phyloP scores from a whole-genome alignment of 371 early-diverging fungal species.

The Lichtheimia ramosa region DNA sequence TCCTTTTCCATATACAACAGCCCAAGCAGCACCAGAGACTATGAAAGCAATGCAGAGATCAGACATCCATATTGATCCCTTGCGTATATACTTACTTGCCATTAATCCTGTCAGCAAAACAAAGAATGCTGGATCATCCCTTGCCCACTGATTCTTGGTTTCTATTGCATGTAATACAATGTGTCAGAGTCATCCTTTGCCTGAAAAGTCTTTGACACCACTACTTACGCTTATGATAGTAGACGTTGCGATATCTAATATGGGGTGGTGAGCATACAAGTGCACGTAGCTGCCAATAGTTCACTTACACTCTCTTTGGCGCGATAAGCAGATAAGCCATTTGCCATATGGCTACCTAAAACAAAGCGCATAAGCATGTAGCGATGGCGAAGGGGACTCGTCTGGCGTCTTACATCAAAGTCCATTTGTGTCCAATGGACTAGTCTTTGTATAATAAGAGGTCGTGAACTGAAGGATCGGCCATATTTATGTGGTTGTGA shows the following conservation, averaged over 20 bases:
- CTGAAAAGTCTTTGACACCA: not conserved
- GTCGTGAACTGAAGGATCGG: too few species aligned
- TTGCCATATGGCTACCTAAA: conserved; percentile 87
- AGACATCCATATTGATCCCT: not conserved
- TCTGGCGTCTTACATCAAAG: conserved; percentile 58
- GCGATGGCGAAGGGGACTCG: not conserved
- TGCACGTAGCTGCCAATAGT: not conserved
- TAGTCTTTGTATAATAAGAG: too few species aligned
- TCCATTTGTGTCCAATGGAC: too few species aligned
- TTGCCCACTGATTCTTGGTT: conserved; percentile 93
- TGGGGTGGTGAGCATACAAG: too few species aligned
- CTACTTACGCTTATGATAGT: conserved; percentile 88
- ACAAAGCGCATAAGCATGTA: not conserved
- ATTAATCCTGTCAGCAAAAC: conserved; percentile 55
- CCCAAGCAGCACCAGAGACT: conserved; percentile 77
- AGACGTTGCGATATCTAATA: conserved; percentile 80
- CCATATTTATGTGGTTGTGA: too few species aligned
- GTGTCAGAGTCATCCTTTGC: not conserved
- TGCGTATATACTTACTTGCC: conserved; percentile 49
- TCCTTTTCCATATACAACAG: conserved; percentile 62
- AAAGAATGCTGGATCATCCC: conserved; percentile 92
- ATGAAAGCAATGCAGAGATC: not conserved
- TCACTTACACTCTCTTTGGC: conserved; percentile 82
- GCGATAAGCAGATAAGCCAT: conserved; percentile 86
- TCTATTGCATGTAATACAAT: conserved; percentile 43